Evolutionary conservation across 352 stramenopile species (phyloP).

Genomic region (Halophytophthora polymorphica): DNA sequence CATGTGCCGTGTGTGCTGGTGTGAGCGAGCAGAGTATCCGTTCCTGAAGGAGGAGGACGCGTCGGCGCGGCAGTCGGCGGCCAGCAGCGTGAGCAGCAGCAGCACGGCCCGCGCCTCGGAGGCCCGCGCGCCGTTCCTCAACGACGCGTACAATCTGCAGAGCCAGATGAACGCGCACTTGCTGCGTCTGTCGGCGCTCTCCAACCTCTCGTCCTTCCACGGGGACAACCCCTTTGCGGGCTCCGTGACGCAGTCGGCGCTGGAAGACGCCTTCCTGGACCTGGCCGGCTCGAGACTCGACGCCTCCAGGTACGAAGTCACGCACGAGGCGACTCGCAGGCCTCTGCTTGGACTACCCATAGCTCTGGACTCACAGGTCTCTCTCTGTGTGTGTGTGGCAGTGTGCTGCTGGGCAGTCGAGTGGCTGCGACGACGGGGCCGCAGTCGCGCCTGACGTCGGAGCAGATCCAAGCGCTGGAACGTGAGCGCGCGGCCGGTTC

Average conservation of each 20-base stretch:
- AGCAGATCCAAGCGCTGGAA: constrained; percentile 22
- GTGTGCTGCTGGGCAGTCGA: constrained; percentile 62
- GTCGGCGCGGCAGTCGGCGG: constrained; percentile 18
- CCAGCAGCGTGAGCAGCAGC: constrained; percentile 21
- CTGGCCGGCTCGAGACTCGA: constrained; percentile 80
- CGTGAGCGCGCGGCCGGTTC: constrained; percentile 10
- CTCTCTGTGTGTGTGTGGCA: constrained; percentile 2
- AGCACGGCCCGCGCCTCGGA: constrained; percentile 11
- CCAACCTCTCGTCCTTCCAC: constrained; percentile 54
- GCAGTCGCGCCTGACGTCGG: constrained; percentile 25
- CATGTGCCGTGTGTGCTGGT: neutral
- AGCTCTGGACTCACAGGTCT: neutral
- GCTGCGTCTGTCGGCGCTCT: constrained; percentile 52
- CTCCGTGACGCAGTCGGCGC: constrained; percentile 76
- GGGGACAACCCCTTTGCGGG: constrained; percentile 55
- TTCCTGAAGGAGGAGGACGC: constrained; percentile 67
- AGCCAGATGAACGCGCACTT: constrained; percentile 50
- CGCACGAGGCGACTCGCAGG: neutral
- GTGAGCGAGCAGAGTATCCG: constrained; percentile 38
- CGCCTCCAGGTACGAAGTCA: constrained; percentile 39
- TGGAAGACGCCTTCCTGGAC: constrained; percentile 84
- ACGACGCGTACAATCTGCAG: constrained; percentile 34
- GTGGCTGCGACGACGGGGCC: constrained; percentile 24
- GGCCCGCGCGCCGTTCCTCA: constrained; percentile 21
- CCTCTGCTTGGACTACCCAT: neutral